Percentiles rank a stretch among this genome's conserved stretches.
These are phyloP conservation scores for Peniophora sp. DNA, from an alignment of 1,284 basidiomycete species.

Conservation along the genomic window DNA sequence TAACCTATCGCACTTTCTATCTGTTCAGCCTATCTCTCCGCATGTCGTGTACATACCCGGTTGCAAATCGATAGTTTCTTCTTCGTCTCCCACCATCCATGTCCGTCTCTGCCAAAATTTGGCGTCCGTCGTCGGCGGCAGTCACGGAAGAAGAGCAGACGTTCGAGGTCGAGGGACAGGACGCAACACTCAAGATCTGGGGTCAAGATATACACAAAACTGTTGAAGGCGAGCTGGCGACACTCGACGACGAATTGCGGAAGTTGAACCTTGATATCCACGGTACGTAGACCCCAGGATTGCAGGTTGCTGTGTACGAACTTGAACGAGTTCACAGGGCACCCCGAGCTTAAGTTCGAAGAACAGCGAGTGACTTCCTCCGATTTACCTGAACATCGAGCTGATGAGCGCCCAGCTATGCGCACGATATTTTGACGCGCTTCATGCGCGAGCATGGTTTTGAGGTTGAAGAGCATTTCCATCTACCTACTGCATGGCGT, in stretches of 20 bases:
- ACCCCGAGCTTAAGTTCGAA: constrained; percentile 52
- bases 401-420: constrained; percentile 25
- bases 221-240: constrained; percentile 49
- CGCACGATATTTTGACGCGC: constrained; percentile 45
- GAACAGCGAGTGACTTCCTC: constrained; percentile 35
- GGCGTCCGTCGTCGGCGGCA: too few relatives aligned
- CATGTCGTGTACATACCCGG: too few relatives aligned
- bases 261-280: constrained; percentile 64
- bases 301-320: too few relatives aligned
- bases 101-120: too few relatives aligned
- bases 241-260: constrained; percentile 45
- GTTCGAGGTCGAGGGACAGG: background rate
- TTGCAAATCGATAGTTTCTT: too few relatives aligned
- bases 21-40: too few relatives aligned
- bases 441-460: constrained; percentile 59
- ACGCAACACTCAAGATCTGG: constrained; percentile 10
- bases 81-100: too few relatives aligned
- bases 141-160: too few relatives aligned
- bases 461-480: constrained; percentile 50
- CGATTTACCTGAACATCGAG: background rate
- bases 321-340: constrained; percentile 27
- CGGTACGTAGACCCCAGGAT: constrained; percentile 24
- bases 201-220: constrained; percentile 35
- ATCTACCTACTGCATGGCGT: constrained; percentile 72
- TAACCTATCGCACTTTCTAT: too few relatives aligned